Conservation (phyloP, 768 basidiomycete species). For the Russula sp. region DNA sequence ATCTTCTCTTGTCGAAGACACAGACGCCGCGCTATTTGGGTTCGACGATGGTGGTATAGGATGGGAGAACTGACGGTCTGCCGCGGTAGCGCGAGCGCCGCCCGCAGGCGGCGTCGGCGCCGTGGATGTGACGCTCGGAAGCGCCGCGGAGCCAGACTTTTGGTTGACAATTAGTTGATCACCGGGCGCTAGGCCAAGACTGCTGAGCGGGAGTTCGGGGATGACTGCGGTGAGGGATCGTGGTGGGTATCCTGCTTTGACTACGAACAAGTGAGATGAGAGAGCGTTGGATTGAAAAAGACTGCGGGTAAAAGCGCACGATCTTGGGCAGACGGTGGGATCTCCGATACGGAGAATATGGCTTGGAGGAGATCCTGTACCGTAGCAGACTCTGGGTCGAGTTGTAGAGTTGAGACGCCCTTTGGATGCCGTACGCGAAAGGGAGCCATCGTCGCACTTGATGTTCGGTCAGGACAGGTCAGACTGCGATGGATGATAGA, state of each 20-base stretch:
- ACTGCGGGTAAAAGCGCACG: conserved; percentile 41
- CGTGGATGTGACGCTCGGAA: conserved; percentile 12
- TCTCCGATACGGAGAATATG: conserved; percentile 59
- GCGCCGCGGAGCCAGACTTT: conserved; percentile 26
- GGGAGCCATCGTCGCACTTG: conserved; percentile 45
- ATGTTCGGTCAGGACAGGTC: background rate
- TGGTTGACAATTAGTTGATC: conserved; percentile 82
- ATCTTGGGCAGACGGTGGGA: conserved; percentile 70
- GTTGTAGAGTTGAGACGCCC: conserved; percentile 70
- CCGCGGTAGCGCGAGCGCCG: conserved; percentile 14
- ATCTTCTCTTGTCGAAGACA: conserved; percentile 21
- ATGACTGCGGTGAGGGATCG: conserved; percentile 53
- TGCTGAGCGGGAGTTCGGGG: conserved; percentile 66
- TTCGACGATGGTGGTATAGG: conserved; percentile 19
- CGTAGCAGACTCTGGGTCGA: conserved; percentile 52
- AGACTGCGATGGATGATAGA: no score
- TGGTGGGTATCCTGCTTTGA: conserved; percentile 84
- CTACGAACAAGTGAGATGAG: conserved; percentile 31
- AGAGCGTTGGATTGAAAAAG: background rate
- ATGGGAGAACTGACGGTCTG: conserved; percentile 26
- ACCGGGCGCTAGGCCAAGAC: conserved; percentile 67
- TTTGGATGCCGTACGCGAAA: conserved; percentile 79
- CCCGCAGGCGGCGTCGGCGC: no score
- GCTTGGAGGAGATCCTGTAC: conserved; percentile 71
- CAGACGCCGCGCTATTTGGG: conserved; percentile 20